phyloP scores from a whole-genome alignment of 1,284 basidiomycete genomes.

The Calocybe gambosa region DNA sequence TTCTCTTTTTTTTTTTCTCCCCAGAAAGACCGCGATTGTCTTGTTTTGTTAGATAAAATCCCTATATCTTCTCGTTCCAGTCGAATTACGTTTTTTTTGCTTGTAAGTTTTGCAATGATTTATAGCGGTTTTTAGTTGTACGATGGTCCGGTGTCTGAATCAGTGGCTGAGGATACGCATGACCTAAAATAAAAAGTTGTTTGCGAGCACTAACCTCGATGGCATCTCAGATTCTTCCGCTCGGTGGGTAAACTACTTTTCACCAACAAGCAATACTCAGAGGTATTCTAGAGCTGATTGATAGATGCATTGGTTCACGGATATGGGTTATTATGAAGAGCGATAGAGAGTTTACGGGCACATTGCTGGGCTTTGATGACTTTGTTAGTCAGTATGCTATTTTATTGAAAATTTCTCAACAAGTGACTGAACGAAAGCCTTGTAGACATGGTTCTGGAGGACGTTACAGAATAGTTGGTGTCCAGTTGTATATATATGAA shows the following conservation, averaged over 20 bases:
- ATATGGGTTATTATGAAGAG: slow-evolving; percentile 98
- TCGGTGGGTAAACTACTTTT: slow-evolving; percentile 28
- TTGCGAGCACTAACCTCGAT: slow-evolving; percentile 22
- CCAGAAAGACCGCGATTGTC: too few species aligned
- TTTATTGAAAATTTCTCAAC: not conserved
- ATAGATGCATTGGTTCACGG: slow-evolving; percentile 88
- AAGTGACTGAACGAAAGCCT: not conserved
- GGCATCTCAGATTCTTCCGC: slow-evolving; percentile 51
- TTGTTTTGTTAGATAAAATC: not conserved
- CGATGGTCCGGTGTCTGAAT: too few species aligned
- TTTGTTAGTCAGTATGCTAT: slow-evolving; percentile 89
- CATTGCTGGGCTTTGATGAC: slow-evolving; percentile 94
- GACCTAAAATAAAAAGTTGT: not conserved
- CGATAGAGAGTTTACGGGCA: slow-evolving; percentile 95
- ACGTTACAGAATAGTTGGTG: slow-evolving; percentile 90
- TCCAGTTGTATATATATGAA: not conserved
- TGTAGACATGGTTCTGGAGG: slow-evolving; percentile 95
- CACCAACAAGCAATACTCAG: not conserved
- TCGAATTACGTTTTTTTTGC: not conserved
- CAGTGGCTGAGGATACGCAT: too few species aligned
- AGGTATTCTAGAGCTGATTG: slow-evolving; percentile 75
- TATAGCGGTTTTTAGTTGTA: slow-evolving; percentile 1
- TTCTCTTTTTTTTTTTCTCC: too few species aligned
- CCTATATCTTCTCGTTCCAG: not conserved
- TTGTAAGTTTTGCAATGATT: slow-evolving; percentile 7